phyloP scores from a whole-genome alignment of 2,329 filamentous ascomycete species.

The Fusarium illudens region DNA sequence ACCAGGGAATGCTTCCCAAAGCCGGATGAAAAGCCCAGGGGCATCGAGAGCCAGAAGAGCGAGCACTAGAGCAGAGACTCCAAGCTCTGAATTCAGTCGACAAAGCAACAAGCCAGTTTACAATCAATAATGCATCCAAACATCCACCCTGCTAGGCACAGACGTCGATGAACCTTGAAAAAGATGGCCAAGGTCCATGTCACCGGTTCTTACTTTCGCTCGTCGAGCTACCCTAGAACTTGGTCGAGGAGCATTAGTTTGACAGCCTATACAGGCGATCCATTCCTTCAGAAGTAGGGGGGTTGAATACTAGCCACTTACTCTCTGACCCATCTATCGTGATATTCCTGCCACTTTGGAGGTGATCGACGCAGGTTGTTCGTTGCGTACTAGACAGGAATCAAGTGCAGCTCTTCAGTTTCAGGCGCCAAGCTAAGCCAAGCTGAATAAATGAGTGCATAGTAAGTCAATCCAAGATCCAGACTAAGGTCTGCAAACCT shows the following conservation, averaged over 20 bases:
- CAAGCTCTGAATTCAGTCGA: background rate
- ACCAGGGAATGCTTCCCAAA: background rate
- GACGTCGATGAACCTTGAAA: background rate
- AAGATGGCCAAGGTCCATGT: background rate
- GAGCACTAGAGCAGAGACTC: background rate
- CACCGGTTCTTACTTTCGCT: background rate
- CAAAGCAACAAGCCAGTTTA: background rate
- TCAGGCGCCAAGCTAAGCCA: background rate
- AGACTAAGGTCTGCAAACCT: background rate
- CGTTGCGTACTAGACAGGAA: background rate
- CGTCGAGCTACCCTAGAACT: background rate
- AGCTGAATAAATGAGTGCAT: background rate
- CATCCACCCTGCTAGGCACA: background rate
- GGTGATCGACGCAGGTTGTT: background rate
- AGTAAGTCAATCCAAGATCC: background rate
- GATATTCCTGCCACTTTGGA: background rate
- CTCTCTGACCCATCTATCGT: background rate
- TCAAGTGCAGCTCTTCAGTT: background rate
- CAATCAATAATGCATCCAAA: background rate
- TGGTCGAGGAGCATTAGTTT: background rate
- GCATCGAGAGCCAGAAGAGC: background rate
- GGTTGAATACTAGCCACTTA: too few relatives aligned
- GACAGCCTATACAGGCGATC: background rate
- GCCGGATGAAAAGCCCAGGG: background rate
- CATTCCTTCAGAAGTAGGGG: background rate